Evolutionary conservation across 305 asterid species (phyloP).

Genomic region (Fraxinus velutina): DNA sequence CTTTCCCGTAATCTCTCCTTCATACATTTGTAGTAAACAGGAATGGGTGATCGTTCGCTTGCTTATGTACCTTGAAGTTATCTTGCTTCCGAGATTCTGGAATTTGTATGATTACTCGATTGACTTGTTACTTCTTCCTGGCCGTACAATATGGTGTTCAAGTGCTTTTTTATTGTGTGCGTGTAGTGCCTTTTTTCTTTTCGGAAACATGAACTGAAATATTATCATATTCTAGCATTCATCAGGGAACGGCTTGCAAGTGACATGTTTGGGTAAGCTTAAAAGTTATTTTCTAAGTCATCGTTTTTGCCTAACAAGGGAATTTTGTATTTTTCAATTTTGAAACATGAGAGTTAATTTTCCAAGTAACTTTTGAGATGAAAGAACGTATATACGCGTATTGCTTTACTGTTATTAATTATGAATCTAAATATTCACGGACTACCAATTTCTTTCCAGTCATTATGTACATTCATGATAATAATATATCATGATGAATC

Average conservation of each 20-base stretch:
- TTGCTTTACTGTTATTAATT: background rate
- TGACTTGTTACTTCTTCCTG: background rate
- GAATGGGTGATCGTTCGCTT: constrained; percentile 6
- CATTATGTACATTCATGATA: background rate
- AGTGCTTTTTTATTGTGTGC: background rate
- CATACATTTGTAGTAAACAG: background rate
- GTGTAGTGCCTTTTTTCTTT: background rate
- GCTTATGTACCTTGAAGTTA: background rate
- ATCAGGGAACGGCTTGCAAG: background rate
- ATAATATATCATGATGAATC: background rate
- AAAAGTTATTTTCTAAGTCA: background rate
- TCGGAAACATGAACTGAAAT: background rate
- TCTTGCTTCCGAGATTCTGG: background rate
- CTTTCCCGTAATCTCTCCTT: background rate
- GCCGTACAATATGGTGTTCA: background rate
- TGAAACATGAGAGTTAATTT: background rate
- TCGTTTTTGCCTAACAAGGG: background rate
- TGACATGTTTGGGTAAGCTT: background rate
- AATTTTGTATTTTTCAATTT: background rate
- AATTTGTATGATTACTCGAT: constrained; percentile 1
- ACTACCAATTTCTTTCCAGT: background rate
- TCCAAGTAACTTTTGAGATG: background rate
- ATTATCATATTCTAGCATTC: background rate
- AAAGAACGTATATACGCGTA: background rate
- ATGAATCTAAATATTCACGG: background rate